These are phyloP conservation scores for Thermochaetoides thermophila DNA, from an alignment of 495 filamentous ascomycete genomes.

Conservation along the genomic window DNA sequence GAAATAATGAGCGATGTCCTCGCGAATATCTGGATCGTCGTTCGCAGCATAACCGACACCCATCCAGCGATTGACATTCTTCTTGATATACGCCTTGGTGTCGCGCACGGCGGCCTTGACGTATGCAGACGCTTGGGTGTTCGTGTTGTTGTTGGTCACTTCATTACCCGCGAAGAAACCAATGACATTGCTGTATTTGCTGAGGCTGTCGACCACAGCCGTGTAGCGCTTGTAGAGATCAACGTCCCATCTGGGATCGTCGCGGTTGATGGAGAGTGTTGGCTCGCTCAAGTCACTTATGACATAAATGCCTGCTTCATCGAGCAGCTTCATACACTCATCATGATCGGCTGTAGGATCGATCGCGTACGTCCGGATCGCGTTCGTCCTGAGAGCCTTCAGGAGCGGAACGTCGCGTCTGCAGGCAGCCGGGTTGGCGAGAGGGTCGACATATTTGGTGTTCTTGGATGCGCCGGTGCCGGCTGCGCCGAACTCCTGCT, in stretches of 20 bases:
- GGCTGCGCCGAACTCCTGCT: constrained; percentile 35
- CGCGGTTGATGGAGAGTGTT: constrained; percentile 65
- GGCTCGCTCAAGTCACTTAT: constrained; percentile 80
- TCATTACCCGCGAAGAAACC: constrained; percentile 98
- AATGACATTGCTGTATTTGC: constrained; percentile 69
- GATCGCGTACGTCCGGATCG: constrained; percentile 86
- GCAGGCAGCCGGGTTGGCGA: constrained; percentile 55
- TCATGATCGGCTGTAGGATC: constrained; percentile 65
- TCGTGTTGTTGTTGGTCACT: constrained; percentile 70
- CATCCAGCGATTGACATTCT: constrained; percentile 60
- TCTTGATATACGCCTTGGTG: constrained; percentile 80
- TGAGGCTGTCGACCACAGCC: constrained; percentile 63
- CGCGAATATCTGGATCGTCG: constrained; percentile 69
- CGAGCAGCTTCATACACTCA: constrained; percentile 70
- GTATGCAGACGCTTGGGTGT: constrained; percentile 75
- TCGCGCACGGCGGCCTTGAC: constrained; percentile 96
- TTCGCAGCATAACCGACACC: constrained; percentile 93
- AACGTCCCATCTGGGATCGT: constrained; percentile 60
- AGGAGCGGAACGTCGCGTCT: constrained; percentile 74
- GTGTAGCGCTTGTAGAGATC: constrained; percentile 68
- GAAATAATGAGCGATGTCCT: constrained; percentile 73
- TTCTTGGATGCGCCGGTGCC: constrained; percentile 21
- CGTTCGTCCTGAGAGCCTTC: constrained; percentile 64
- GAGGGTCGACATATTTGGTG: constrained; percentile 44
- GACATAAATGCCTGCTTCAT: constrained; percentile 85